A percentile compares a stretch with the other conserved stretches of the same genome.
These are phyloP conservation scores for Paramarasmius palmivorus DNA, from an alignment of 1,284 basidiomycete genomes.

Conservation along the genomic window DNA sequence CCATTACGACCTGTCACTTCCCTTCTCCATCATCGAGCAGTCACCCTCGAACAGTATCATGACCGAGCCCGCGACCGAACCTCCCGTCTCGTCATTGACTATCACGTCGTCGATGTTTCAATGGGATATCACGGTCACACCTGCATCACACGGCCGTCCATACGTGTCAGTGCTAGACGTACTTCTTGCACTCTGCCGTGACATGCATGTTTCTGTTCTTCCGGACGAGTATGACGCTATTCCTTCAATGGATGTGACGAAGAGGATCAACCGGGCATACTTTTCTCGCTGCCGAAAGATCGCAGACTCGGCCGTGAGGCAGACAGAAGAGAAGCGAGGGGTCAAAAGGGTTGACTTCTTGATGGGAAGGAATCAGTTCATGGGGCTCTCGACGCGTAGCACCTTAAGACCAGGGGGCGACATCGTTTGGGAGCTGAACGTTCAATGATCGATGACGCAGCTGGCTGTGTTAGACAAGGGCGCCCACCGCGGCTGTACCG, in stretches of 20 bases:
- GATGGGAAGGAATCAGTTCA: slow-evolving; percentile 25
- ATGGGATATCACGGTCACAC: slow-evolving; percentile 23
- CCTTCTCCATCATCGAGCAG: slow-evolving; percentile 26
- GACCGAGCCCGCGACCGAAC: slow-evolving; percentile 30
- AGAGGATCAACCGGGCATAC: slow-evolving; percentile 26
- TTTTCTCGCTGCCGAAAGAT: slow-evolving; percentile 25
- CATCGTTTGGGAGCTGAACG: slow-evolving; percentile 27
- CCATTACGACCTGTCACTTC: slow-evolving; percentile 35
- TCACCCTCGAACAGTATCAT: slow-evolving; percentile 21
- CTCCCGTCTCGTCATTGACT: slow-evolving; percentile 26
- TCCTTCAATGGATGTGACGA: slow-evolving; percentile 20
- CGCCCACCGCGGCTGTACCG: not conserved
- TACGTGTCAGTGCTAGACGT: slow-evolving; percentile 28
- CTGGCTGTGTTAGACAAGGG: not conserved
- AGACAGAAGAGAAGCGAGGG: slow-evolving; percentile 28
- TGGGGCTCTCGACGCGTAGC: slow-evolving; percentile 23
- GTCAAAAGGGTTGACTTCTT: slow-evolving; percentile 32
- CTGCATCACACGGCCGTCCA: slow-evolving; percentile 18
- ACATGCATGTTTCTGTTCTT: slow-evolving; percentile 21
- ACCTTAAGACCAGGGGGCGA: slow-evolving; percentile 12
- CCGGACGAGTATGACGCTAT: slow-evolving; percentile 22
- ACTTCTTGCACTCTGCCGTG: slow-evolving; percentile 21
- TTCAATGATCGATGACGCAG: slow-evolving; percentile 16
- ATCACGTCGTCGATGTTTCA: slow-evolving; percentile 25
- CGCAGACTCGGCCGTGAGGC: slow-evolving; percentile 15